A percentile compares a stretch with the other conserved stretches of the same genome.
Evolutionary conservation across 2,329 filamentous ascomycete species (phyloP).

Genomic region (Dryadomyces quercus-mongolicae): DNA sequence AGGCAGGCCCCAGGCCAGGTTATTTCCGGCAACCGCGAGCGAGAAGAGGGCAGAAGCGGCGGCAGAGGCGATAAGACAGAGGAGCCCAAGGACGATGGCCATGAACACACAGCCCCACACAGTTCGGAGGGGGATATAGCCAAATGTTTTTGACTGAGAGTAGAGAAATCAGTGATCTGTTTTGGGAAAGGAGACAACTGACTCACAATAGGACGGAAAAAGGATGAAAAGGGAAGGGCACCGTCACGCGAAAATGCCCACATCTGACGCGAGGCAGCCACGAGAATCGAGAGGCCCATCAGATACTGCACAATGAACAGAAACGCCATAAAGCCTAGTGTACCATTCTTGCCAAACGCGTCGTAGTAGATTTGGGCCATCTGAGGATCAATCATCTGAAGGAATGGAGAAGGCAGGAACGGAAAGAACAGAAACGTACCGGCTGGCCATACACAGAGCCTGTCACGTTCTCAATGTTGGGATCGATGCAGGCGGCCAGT

Average conservation of each 20-base stretch:
- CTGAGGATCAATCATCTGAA: neutral
- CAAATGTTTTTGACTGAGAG: constrained; percentile 31
- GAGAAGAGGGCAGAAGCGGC: constrained; percentile 49
- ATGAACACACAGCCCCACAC: constrained; percentile 40
- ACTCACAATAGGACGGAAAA: constrained; percentile 38
- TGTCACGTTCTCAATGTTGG: constrained; percentile 35
- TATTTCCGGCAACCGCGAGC: constrained; percentile 46
- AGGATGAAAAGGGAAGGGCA: constrained; percentile 45
- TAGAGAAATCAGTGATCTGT: neutral
- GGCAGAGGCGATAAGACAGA: constrained; percentile 44
- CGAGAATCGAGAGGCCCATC: constrained; percentile 45
- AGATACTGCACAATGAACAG: constrained; percentile 50
- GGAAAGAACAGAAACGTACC: neutral
- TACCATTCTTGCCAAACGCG: constrained; percentile 44
- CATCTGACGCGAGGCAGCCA: constrained; percentile 46
- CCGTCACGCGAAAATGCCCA: constrained; percentile 54
- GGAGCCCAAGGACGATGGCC: constrained; percentile 40
- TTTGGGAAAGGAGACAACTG: neutral
- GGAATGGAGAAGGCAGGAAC: neutral
- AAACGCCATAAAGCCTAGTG: constrained; percentile 44
- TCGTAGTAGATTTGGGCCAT: constrained; percentile 45
- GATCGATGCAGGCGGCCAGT: constrained; percentile 43
- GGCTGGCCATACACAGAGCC: constrained; percentile 43
- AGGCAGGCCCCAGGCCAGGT: constrained; percentile 46
- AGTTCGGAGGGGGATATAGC: constrained; percentile 44